Percentiles rank a stretch among this genome's conserved stretches.
Conservation (phyloP, 768 basidiomycete genomes). For the Serendipita sp. region DNA sequence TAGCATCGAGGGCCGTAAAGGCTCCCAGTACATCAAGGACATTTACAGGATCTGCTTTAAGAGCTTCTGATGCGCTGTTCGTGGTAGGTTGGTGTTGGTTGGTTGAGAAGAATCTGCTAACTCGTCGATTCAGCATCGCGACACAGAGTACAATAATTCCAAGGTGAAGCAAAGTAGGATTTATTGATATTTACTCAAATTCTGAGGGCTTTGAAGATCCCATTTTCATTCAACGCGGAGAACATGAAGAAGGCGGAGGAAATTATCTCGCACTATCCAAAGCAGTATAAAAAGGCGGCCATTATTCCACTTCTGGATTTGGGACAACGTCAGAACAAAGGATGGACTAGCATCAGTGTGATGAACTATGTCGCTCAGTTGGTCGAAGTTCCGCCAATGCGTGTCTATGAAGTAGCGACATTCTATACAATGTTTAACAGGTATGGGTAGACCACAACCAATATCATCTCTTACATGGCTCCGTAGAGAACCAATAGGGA, state of each 20-base stretch:
- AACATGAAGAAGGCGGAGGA: slow-evolving; percentile 76
- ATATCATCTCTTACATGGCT: neutral
- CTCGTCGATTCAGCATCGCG: slow-evolving; percentile 54
- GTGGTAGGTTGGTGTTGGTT: slow-evolving; percentile 37
- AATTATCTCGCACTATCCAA: slow-evolving; percentile 83
- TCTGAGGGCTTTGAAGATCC: slow-evolving; percentile 38
- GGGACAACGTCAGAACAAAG: slow-evolving; percentile 93
- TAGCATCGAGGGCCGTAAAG: slow-evolving; percentile 10
- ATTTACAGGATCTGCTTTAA: slow-evolving; percentile 25
- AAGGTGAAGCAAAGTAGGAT: slow-evolving; percentile 31
- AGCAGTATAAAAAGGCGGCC: slow-evolving; percentile 98
- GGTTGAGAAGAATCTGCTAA: neutral
- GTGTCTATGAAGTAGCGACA: slow-evolving; percentile 96
- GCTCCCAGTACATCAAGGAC: slow-evolving; percentile 18
- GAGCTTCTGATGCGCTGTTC: slow-evolving; percentile 71
- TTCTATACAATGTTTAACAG: slow-evolving; percentile 99
- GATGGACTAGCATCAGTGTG: slow-evolving; percentile 94
- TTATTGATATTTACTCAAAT: neutral
- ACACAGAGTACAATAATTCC: slow-evolving; percentile 88
- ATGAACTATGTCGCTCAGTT: slow-evolving; percentile 97
- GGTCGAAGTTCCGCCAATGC: slow-evolving; percentile 91
- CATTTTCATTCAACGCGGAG: slow-evolving; percentile 68
- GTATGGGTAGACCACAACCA: slow-evolving; percentile 25
- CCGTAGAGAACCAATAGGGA: slow-evolving; percentile 74
- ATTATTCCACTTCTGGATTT: slow-evolving; percentile 93